A percentile compares a stretch with the other conserved stretches of the same genome.
These are phyloP conservation scores for Plantago major DNA, from an alignment of 257 asterid species.

Conservation along the genomic window DNA sequence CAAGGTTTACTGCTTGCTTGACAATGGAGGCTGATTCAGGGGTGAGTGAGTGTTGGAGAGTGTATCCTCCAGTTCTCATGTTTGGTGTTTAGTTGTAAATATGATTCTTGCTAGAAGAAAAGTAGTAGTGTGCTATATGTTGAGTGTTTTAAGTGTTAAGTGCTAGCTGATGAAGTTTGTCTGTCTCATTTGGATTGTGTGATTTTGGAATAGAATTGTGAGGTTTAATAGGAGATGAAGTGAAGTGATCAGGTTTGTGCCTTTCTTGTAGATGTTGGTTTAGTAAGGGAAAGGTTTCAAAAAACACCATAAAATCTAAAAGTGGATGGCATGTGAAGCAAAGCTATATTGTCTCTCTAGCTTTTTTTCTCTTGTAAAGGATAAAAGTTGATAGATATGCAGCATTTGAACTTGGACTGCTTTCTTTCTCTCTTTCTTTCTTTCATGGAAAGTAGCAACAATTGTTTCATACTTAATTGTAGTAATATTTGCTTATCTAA, in stretches of 20 bases:
- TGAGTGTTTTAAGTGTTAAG: not conserved
- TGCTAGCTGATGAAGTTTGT: not conserved
- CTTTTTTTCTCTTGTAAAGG: slow-evolving; percentile 32
- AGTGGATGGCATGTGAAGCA: slow-evolving; percentile 91
- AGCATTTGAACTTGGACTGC: slow-evolving; percentile 55
- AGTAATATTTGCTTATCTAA: not conserved
- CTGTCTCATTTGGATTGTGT: slow-evolving; percentile 24
- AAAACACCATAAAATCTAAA: slow-evolving; percentile 31
- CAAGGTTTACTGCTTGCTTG: slow-evolving; percentile 70
- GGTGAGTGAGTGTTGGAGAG: slow-evolving; percentile 82
- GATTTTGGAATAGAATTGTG: slow-evolving; percentile 12
- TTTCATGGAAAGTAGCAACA: slow-evolving; percentile 39
- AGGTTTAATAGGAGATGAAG: slow-evolving; percentile 37
- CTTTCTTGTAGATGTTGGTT: slow-evolving; percentile 83
- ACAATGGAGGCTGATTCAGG: slow-evolving; percentile 63
- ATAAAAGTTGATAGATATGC: slow-evolving; percentile 45
- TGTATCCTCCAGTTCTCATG: slow-evolving; percentile 88
- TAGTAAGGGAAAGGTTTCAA: slow-evolving; percentile 42
- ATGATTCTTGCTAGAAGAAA: too few relatives aligned
- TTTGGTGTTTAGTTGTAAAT: slow-evolving; percentile 14
- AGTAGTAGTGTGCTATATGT: too few relatives aligned
- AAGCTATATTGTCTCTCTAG: slow-evolving; percentile 75
- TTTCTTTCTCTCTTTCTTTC: slow-evolving; percentile 24
- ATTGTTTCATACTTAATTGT: slow-evolving; percentile 9
- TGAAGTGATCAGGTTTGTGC: slow-evolving; percentile 44